phyloP scores from a whole-genome alignment of 2,329 filamentous ascomycete genomes.

The Fusarium penzigii region DNA sequence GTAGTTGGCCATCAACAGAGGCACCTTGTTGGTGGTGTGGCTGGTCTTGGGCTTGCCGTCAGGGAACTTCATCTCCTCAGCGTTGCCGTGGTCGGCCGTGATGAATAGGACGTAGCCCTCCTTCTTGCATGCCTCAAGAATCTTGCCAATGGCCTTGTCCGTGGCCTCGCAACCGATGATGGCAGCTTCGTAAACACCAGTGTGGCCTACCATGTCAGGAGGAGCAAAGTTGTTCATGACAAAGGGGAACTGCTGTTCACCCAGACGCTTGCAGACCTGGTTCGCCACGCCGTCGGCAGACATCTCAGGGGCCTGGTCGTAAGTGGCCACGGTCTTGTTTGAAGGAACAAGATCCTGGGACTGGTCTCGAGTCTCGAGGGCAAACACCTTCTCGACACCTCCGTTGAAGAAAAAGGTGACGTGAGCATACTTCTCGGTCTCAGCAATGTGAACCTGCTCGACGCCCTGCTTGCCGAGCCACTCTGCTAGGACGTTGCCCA shows the following conservation, averaged over 20 bases:
- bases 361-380: slow-evolving; percentile 88
- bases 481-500: slow-evolving; percentile 98
- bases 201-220: slow-evolving; percentile 99
- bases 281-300: slow-evolving; percentile 87
- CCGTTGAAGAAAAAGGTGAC: slow-evolving; percentile 99
- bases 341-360: slow-evolving; percentile 76
- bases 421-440: slow-evolving; percentile 99
- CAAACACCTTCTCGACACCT: slow-evolving; percentile 94
- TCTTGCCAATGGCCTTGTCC: slow-evolving; percentile 89
- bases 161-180: slow-evolving; percentile 83
- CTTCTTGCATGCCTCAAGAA: slow-evolving; percentile 93
- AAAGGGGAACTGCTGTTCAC: slow-evolving; percentile 86
- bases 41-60: slow-evolving; percentile 97
- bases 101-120: slow-evolving; percentile 92
- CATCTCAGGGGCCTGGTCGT: slow-evolving; percentile 95
- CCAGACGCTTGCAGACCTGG: slow-evolving; percentile 85
- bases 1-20: slow-evolving; percentile 97
- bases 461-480: slow-evolving; percentile 88
- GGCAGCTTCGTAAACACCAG: slow-evolving; percentile 93
- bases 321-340: slow-evolving; percentile 87
- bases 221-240: slow-evolving; percentile 99
- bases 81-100: slow-evolving; percentile 95
- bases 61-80: slow-evolving; percentile 97
- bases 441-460: slow-evolving; percentile 93
- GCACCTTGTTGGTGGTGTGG: slow-evolving; percentile 97